These are phyloP conservation scores for Mimosa bimucronata DNA, from an alignment of 306 rosid species.

Conservation along the genomic window DNA sequence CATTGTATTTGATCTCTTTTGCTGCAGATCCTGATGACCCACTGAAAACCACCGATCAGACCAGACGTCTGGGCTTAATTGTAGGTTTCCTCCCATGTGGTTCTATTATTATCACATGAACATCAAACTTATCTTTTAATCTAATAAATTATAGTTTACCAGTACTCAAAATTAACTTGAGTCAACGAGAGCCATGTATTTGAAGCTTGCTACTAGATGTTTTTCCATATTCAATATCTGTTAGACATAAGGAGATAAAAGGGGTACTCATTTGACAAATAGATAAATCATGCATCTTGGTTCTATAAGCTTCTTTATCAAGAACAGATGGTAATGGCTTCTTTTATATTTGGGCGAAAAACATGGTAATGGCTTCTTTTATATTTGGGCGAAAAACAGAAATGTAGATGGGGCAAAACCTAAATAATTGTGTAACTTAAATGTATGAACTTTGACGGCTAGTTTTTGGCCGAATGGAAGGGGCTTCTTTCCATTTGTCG, in stretches of 20 bases:
- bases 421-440: constrained; percentile 2
- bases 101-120: constrained; percentile 11
- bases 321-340: constrained; percentile 28
- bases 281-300: background rate
- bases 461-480: background rate
- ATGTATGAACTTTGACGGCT: background rate
- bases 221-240: constrained; percentile 18
- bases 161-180: constrained; percentile 2
- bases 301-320: background rate
- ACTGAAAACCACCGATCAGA: constrained; percentile 85
- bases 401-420: background rate
- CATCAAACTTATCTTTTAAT: background rate
- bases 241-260: constrained; percentile 4
- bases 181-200: constrained; percentile 12
- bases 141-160: background rate
- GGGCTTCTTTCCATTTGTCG: background rate
- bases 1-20: background rate
- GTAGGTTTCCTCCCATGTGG: constrained; percentile 47
- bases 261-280: background rate
- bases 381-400: background rate
- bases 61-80: constrained; percentile 72
- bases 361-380: no score
- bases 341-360: no score
- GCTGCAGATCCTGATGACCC: no score
- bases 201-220: constrained; percentile 8